Evolutionary conservation across 345 rosid genomes (phyloP), one percentile per base, ranked within the genome.

Genomic region (Linum trigynum): DNA sequence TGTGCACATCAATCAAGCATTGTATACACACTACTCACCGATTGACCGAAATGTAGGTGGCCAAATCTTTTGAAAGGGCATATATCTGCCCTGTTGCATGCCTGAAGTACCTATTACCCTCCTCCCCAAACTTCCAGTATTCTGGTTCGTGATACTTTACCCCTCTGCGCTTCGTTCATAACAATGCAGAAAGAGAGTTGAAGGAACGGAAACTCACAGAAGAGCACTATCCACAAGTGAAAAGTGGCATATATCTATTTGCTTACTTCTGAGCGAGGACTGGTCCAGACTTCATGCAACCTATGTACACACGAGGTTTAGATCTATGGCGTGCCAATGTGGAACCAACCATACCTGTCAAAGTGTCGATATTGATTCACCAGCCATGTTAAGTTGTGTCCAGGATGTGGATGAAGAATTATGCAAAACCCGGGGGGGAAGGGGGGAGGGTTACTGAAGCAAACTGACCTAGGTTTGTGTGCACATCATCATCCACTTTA

Each of bases 271-370:
- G 97, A 61, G 95, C 85, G 39, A 90, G 83, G 70, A 94, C 91
- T 32, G 95, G 91, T 78, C 97, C 97, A 15, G 99, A 94, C 68
- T 94, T 94, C 99, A 94, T 94, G 72, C 97, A 94, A 42, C 96
- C 99, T 11, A 94, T 84, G 70, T 94, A 94, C 61, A 88, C 86
- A 57, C 84, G 81, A 5, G 82, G 78, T 67, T 94, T 87, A 59
- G 89, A 83, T 79, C 85, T 82, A 73, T 94, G 95, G 38, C 87
- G 89, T 48, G 86, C 90, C 80, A 94, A 78, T 59, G 88, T 90
- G 64, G 95, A 85, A 59, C 90, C 87, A 35, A 87, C 74, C 88
- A 81, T 84, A 66, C 95, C 95, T 87, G 76, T 55, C 43, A 72
- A 23, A 57, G 64, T 45, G 16, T 63, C 74, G 3, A 59, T 39